Percentiles rank a stretch among this genome's conserved stretches.
Conservation (phyloP, 208 protist species). For the Leishmania lainsoni region DNA sequence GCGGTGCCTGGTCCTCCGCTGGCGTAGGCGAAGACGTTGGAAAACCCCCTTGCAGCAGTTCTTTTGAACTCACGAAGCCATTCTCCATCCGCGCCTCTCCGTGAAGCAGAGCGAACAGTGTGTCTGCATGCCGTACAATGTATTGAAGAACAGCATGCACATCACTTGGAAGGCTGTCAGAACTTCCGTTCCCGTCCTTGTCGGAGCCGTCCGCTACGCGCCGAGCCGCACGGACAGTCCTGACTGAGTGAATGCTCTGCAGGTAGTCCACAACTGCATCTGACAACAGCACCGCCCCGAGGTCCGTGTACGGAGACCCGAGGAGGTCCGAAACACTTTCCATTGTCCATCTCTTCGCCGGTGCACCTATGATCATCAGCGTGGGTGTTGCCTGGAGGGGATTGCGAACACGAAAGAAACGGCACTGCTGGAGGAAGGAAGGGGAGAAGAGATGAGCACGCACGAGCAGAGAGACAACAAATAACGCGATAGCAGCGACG, state of each 20-base stretch:
- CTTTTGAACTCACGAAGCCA: neutral
- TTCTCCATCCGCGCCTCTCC: neutral
- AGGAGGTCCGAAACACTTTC: conserved; percentile 22
- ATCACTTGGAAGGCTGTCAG: neutral
- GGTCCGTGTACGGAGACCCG: neutral
- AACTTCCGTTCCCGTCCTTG: neutral
- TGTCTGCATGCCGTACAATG: conserved; percentile 8
- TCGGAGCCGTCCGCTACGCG: neutral
- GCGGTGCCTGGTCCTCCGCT: too few relatives aligned
- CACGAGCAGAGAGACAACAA: neutral
- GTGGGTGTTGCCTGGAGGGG: neutral
- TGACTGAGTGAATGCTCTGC: conserved; percentile 21
- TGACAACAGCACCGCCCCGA: conserved; percentile 18
- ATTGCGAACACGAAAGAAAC: neutral
- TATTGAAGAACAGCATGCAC: conserved; percentile 22
- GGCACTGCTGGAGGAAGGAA: neutral
- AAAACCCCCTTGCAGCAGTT: neutral
- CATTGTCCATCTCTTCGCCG: conserved; percentile 13
- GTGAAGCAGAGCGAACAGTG: conserved; percentile 24
- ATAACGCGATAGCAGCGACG: neutral
- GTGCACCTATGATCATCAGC: conserved; percentile 7
- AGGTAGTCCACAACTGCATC: conserved; percentile 22
- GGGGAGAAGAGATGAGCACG: neutral
- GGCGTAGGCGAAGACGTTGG: neutral
- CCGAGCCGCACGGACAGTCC: neutral